phyloP scores from a whole-genome alignment of 176 grass and related monocot species.

The Hordeum marinum region DNA sequence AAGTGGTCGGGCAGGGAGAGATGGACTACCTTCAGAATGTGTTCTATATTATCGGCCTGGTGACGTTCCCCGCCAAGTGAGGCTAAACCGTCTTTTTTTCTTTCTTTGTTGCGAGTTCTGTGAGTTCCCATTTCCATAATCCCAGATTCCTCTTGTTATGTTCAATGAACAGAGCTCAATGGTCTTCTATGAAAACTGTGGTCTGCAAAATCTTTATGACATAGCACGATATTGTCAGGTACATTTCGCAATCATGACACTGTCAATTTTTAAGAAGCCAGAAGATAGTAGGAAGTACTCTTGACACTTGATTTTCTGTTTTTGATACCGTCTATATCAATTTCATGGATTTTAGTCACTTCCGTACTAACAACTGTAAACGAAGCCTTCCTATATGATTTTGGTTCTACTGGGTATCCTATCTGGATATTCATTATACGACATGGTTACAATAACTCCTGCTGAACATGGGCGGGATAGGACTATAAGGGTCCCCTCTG shows the following conservation, averaged over 20 bases:
- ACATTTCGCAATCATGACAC: not conserved
- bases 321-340: not conserved
- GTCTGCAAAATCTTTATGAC: conserved; percentile 95
- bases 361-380: not conserved
- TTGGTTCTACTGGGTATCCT: not conserved
- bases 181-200: conserved; percentile 95
- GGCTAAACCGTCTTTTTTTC: conserved; percentile 14
- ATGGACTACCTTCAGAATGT: conserved; percentile 90
- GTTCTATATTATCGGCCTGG: conserved; percentile 80
- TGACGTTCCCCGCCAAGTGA: conserved; percentile 75
- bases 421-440: not conserved
- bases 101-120: not conserved
- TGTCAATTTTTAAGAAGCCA: not conserved
- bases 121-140: conserved; percentile 15
- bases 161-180: conserved; percentile 73
- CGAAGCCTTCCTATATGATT: not conserved
- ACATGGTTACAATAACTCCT: not conserved
- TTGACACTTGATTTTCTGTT: conserved; percentile 11
- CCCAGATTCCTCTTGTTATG: conserved; percentile 2
- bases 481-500: not conserved
- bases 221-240: conserved; percentile 92
- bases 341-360: conserved; percentile 16
- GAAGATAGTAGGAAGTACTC: conserved; percentile 7
- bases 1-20: conserved; percentile 83
- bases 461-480: conserved; percentile 1